Percentiles rank a stretch among this genome's conserved stretches.
Conservation (phyloP, 2,329 filamentous ascomycete species). For the Trichophyton equinum region DNA sequence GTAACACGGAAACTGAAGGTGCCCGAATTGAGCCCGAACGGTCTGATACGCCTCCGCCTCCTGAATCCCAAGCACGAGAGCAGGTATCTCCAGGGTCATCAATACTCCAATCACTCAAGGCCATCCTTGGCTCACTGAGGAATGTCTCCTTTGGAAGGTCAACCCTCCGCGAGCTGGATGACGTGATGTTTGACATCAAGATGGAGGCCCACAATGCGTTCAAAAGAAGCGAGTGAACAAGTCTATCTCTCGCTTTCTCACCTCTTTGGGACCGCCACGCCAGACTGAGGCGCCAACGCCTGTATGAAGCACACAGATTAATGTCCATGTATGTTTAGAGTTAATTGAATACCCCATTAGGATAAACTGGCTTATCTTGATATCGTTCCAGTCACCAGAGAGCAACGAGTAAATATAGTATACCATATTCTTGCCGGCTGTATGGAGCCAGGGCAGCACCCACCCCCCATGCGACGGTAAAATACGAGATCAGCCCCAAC, state of each 20-base stretch:
- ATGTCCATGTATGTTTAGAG: neutral
- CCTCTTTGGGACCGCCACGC: neutral
- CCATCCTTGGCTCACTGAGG: conserved; percentile 48
- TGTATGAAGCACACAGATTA: neutral
- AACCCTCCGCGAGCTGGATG: conserved; percentile 60
- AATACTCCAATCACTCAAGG: conserved; percentile 44
- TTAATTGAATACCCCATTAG: neutral
- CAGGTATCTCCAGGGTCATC: neutral
- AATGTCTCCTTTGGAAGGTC: conserved; percentile 48
- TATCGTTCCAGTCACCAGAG: too few species aligned
- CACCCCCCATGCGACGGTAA: neutral
- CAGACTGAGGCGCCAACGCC: neutral
- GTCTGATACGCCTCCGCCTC: neutral
- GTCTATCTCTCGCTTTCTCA: neutral
- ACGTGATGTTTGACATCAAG: conserved; percentile 67
- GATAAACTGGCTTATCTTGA: neutral
- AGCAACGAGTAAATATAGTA: too few species aligned
- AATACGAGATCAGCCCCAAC: neutral
- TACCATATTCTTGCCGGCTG: neutral
- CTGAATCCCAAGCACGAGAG: neutral
- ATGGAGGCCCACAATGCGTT: conserved; percentile 60
- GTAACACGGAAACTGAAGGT: neutral
- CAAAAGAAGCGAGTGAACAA: conserved; percentile 31
- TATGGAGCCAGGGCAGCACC: neutral
- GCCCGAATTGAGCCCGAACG: neutral